phyloP scores from a whole-genome alignment of 2,329 filamentous ascomycete species.

The Blastomyces percursus region DNA sequence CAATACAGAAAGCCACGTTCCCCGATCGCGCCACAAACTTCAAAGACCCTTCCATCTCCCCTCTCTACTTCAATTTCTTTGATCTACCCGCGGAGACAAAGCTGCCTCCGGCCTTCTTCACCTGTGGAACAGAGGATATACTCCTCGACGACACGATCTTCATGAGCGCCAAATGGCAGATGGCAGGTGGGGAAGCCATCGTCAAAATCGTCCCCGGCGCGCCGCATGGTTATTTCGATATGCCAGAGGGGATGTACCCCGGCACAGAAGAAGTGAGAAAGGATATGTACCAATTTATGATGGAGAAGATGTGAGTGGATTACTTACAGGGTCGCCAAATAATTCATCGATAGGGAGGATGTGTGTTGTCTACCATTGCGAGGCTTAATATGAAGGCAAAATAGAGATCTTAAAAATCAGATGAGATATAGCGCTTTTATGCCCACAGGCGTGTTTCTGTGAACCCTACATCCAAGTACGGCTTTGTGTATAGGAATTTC shows the following conservation, averaged over 20 bases:
- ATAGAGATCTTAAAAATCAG: too few relatives aligned
- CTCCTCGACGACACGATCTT: conserved; percentile 43
- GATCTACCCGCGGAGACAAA: conserved; percentile 19
- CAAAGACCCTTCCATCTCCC: conserved; percentile 38
- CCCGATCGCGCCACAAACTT: conserved; percentile 33
- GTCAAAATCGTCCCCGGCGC: conserved; percentile 46
- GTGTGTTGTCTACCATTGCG: background rate
- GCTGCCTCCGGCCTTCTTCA: conserved; percentile 44
- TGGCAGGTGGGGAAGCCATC: conserved; percentile 40
- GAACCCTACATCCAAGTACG: background rate
- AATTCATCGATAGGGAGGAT: background rate
- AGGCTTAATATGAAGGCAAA: background rate
- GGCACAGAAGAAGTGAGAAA: background rate
- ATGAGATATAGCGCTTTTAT: background rate
- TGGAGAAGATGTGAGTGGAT: background rate
- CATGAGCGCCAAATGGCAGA: conserved; percentile 46
- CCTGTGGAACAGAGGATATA: conserved; percentile 45
- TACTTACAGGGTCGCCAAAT: too few relatives aligned
- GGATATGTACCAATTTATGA: conserved; percentile 1
- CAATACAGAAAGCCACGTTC: conserved; percentile 29
- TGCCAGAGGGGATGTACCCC: background rate
- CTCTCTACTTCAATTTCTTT: conserved; percentile 40
- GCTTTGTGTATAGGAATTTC: background rate
- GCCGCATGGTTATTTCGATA: conserved; percentile 43
- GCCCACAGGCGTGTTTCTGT: background rate